These are phyloP conservation scores for Rhynchospora breviuscula DNA, from an alignment of 176 grass and related monocot species.

Conservation along the genomic window DNA sequence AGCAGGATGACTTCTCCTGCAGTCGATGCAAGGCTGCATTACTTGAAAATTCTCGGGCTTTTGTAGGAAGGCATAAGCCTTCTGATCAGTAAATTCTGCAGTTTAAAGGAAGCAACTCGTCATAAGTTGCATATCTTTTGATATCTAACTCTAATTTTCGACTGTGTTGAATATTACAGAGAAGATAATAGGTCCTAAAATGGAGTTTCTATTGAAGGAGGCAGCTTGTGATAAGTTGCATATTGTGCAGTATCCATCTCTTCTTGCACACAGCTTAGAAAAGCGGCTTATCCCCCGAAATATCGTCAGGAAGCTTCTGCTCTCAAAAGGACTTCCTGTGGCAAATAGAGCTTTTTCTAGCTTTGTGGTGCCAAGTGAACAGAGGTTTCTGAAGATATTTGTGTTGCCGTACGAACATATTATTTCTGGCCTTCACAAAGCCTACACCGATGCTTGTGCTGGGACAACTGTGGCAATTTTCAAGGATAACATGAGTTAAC, in stretches of 20 bases:
- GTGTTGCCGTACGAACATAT: conserved; percentile 29
- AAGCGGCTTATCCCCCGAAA: conserved; percentile 41
- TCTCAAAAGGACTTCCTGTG: conserved; percentile 28
- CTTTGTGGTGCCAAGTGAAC: neutral
- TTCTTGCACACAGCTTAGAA: conserved; percentile 35
- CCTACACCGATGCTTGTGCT: neutral
- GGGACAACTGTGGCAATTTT: neutral
- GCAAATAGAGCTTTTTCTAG: neutral
- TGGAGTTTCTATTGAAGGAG: conserved; percentile 32
- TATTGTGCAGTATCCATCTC: conserved; percentile 18
- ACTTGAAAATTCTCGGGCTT: neutral
- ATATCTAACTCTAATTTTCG: too few species aligned
- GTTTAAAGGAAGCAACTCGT: too few species aligned
- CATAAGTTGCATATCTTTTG: too few species aligned
- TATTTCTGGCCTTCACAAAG: conserved; percentile 4
- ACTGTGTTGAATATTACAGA: too few species aligned
- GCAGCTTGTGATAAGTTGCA: neutral
- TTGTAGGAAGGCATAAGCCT: neutral
- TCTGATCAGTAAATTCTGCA: neutral
- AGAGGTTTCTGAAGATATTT: conserved; percentile 31
- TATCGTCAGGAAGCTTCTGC: conserved; percentile 23
- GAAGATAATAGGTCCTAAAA: conserved; percentile 32
- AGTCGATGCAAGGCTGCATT: neutral
- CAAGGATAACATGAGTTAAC: neutral
- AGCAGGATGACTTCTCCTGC: neutral